A percentile compares a stretch with the other conserved stretches of the same genome.
Conservation (phyloP, 345 rosid species). For the Erucastrum elatum region DNA sequence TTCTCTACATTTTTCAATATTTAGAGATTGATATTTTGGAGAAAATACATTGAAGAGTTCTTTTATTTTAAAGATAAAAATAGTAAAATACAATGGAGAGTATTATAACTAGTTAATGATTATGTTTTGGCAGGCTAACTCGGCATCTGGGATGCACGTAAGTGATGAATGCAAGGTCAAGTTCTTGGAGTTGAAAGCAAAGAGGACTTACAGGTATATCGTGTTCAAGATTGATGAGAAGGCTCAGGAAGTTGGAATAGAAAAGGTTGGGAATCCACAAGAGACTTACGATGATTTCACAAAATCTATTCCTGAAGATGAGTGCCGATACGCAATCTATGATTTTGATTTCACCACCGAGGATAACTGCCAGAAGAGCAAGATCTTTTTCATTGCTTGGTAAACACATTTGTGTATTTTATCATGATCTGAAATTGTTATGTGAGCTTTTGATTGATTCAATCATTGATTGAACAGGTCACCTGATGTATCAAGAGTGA, state of each 20-base stretch:
- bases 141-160: constrained; percentile 76
- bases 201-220: constrained; percentile 64
- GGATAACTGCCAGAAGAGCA: constrained; percentile 82
- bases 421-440: not conserved
- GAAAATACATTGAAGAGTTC: too few species aligned
- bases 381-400: constrained; percentile 79
- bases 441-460: not conserved
- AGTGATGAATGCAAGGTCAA: constrained; percentile 67
- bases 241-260: constrained; percentile 55
- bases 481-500: constrained; percentile 61
- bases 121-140: constrained; percentile 52
- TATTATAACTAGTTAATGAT: not conserved
- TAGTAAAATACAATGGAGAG: too few species aligned
- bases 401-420: constrained; percentile 13
- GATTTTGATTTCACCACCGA: constrained; percentile 69
- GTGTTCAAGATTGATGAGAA: constrained; percentile 73
- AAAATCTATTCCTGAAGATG: constrained; percentile 50
- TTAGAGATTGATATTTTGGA: too few species aligned
- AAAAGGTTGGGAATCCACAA: constrained; percentile 55
- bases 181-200: constrained; percentile 69
- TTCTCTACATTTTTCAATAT: too few species aligned
- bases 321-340: constrained; percentile 74
- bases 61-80: too few species aligned
- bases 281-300: constrained; percentile 62
- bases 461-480: constrained; percentile 42